Evolutionary conservation across 805 yeast species (phyloP), one percentile per base, ranked within the genome.

Genomic region (Metschnikowia baotianmanensis): DNA sequence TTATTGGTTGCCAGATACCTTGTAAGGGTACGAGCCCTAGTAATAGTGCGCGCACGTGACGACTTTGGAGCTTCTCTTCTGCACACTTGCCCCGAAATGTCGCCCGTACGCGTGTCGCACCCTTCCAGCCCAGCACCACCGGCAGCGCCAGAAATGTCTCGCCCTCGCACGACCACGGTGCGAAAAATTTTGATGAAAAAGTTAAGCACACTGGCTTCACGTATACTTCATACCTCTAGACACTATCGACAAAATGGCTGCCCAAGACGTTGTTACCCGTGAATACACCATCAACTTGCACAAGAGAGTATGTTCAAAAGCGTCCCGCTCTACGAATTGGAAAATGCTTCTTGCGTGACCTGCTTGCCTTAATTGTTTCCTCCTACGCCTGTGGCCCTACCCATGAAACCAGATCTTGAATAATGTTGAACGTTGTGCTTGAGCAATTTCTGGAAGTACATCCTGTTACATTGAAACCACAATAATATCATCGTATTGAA

Each of bases 221-320:
- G 38, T 25, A 21, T 20, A n/a, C 19, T 34, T n/a, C 43, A 28
- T 34, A 33, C 31, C 35, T 26, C 35, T 42, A 50, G 50, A 48
- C 60, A 52, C 45, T 54, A 55, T 51, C 58, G 51, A 38, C 53
- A 76, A 76, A 74, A 80, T 83, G 76, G 95, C 91, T 76, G 80
- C 89, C 73, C 86, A 86, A 80, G 98, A 93, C 90, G 96, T 89
- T 77, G 97, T 93, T 77, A 86, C 99, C 75, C 96, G 99, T 78
- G 99, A 93, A 80, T 93, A 93, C 88, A 93, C 99, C 83, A 90
- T 93, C 77, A 91, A 93, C 88, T 80, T 91, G 77, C 96, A 89
- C 96, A 91, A 89, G 78, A 89, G 98, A 80, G 95, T 87, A 84
- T 71, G 95, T 85, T 36, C 4, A n/a, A 15, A 15, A 18, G 24